Base-by-base conservation (phyloP, 2,329 filamentous ascomycete species). In the Pseudocercospora macadamiae region DNA sequence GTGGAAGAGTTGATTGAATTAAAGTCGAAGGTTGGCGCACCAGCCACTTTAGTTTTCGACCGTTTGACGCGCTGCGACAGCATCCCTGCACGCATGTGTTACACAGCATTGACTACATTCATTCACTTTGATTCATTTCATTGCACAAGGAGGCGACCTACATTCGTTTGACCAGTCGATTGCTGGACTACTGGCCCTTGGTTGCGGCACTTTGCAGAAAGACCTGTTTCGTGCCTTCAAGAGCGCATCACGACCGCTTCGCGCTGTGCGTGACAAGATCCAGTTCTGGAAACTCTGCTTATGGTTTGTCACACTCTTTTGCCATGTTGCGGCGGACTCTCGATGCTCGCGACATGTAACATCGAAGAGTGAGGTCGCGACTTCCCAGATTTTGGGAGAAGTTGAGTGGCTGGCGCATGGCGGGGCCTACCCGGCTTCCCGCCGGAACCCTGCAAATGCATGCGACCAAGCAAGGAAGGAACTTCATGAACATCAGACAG, bases 31-130 rank as follows among this genome's bases (percentile, higher is more conserved):
- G 48, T 25, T 57, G 23, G 48, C 18, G 45, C 25, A 26, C 51
- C 51, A 53, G 51, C 51, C 51, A 52, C 49, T 30, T 21, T 7
- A n/a, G n/a, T n/a, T n/a, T 37, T 53, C 14, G 18, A 12, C 18
- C 42, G 18, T 18, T 53, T 53, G 49, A 52, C 28, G 23, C 26
- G 47, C 47, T 6, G 26, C 37, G 26, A 37, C 49, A 14, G 49
- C 30, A 34, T 23, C 9, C 30, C 19, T 39, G 49, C 49, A 34
- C 21, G 8, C 23, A 18, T 26, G 23, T 36, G 18, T 39, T 37
- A 9, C 42, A 47, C 42, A 47, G 23, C 34, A 39, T 39, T n/a
- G 16, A 8, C 23, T 47, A 2, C 42, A 10, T 26, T 47, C 42
- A 47, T 26, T 47, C 42, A 47, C 19, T 23, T 45, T 19, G n/a